Conservation (phyloP, 2,329 filamentous ascomycete genomes). For the Alternaria burnsii region DNA sequence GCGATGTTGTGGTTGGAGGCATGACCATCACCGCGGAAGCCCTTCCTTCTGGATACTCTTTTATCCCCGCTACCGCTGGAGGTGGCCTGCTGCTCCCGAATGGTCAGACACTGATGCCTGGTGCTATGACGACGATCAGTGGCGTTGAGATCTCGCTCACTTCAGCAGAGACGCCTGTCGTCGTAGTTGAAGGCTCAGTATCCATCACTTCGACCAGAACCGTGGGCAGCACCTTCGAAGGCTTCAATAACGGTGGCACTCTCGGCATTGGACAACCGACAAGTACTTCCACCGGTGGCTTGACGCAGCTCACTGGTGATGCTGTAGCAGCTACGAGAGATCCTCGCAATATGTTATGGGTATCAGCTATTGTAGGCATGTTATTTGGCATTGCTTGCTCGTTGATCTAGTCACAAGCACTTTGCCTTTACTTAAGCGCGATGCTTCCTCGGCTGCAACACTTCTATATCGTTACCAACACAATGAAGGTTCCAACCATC, state of each 20-base stretch:
- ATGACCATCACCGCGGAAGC: not conserved
- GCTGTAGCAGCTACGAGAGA: too few relatives aligned
- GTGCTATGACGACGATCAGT: not conserved
- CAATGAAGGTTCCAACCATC: not conserved
- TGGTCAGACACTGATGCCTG: constrained; percentile 3
- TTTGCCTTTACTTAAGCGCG: not conserved
- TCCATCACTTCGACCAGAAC: not conserved
- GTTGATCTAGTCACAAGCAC: not conserved
- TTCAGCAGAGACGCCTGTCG: not conserved
- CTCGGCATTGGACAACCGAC: not conserved
- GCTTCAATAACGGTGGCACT: not conserved
- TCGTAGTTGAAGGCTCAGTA: not conserved
- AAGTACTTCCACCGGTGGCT: not conserved
- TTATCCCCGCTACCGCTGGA: not conserved
- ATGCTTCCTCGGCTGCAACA: not conserved
- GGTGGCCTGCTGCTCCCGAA: not conserved
- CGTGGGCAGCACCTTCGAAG: not conserved
- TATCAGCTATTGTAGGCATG: not conserved
- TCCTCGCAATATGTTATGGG: not conserved
- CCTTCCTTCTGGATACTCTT: not conserved
- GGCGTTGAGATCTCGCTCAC: constrained; percentile 3
- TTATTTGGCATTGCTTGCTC: not conserved
- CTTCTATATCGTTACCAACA: not conserved
- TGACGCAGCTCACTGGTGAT: not conserved
- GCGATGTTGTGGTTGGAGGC: not conserved